Evolutionary conservation across 2,329 filamentous ascomycete species (phyloP).

Genomic region (Diaporthe nobilis): DNA sequence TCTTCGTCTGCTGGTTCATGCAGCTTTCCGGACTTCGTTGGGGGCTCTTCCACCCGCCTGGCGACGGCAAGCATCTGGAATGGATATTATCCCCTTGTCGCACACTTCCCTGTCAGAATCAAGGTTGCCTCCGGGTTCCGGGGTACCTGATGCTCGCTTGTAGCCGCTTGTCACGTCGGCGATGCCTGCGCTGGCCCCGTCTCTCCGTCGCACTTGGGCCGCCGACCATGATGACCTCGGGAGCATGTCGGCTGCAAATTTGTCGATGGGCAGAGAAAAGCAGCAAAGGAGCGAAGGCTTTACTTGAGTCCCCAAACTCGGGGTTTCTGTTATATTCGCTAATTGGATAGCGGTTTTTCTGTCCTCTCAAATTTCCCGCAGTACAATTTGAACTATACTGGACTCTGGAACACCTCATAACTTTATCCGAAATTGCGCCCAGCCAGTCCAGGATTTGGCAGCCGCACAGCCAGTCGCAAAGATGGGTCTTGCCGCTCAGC

Average conservation of each 20-base stretch:
- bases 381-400: neutral
- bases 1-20: conserved; percentile 12
- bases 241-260: neutral
- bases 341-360: neutral
- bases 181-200: neutral
- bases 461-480: neutral
- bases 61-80: neutral
- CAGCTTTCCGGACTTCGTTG: neutral
- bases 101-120: neutral
- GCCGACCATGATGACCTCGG: neutral
- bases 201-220: neutral
- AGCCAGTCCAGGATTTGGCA: neutral
- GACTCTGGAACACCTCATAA: too few relatives aligned
- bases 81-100: neutral
- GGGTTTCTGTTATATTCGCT: neutral
- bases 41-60: conserved; percentile 1
- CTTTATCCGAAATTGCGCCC: neutral
- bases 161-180: too few relatives aligned
- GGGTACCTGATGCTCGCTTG: too few relatives aligned
- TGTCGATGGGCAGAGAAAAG: neutral
- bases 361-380: too few relatives aligned
- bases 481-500: neutral
- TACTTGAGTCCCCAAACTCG: neutral
- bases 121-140: neutral
- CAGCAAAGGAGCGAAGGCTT: neutral